Evolutionary conservation across 2,329 filamentous ascomycete genomes (phyloP).

Genomic region (Elsinoe necatrix): DNA sequence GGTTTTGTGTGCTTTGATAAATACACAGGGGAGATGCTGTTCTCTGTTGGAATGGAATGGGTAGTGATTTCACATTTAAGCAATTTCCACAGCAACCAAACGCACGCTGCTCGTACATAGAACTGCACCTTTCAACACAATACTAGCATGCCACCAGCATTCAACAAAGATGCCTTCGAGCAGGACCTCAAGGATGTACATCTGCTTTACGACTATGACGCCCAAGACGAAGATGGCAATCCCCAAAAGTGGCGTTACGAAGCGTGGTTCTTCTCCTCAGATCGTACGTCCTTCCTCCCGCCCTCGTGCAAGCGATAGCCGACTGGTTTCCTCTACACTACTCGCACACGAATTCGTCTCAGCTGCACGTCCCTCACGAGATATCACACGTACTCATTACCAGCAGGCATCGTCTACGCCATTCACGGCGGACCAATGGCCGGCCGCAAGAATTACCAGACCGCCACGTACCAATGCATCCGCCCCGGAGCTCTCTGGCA

Average conservation of each 20-base stretch:
- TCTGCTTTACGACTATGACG: constrained; percentile 50
- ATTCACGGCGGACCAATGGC: constrained; percentile 55
- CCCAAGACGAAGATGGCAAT: constrained; percentile 39
- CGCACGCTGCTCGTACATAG: too few relatives aligned
- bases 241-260: constrained; percentile 55
- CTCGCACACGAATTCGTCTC: too few relatives aligned
- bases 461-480: constrained; percentile 49
- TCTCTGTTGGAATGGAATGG: too few relatives aligned
- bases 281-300: constrained; percentile 17
- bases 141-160: neutral
- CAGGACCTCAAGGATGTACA: constrained; percentile 47
- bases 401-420: constrained; percentile 43
- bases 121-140: neutral
- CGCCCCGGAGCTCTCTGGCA: constrained; percentile 52
- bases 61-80: too few relatives aligned
- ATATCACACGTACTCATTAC: constrained; percentile 25
- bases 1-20: too few relatives aligned
- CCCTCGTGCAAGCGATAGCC: too few relatives aligned
- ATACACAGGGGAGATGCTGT: too few relatives aligned
- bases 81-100: too few relatives aligned
- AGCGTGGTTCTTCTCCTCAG: constrained; percentile 51
- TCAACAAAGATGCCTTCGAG: constrained; percentile 33
- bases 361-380: neutral
- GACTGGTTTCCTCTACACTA: too few relatives aligned
- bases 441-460: constrained; percentile 46